Evolutionary conservation across 306 rosid species (phyloP).

Genomic region (Canavalia ensiformis): DNA sequence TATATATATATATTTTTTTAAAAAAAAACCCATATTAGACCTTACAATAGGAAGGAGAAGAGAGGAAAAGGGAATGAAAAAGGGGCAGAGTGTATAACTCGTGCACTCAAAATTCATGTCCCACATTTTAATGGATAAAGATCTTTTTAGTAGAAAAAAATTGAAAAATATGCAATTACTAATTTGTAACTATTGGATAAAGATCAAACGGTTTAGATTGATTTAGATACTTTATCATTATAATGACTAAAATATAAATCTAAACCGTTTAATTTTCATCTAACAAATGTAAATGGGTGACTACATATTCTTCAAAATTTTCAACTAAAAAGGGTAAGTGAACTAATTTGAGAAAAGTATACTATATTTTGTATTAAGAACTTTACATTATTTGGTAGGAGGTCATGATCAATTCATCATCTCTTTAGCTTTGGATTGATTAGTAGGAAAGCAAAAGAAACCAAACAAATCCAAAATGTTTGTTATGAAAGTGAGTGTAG

Average conservation of each 20-base stretch:
- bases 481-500: background rate
- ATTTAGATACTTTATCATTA: too few relatives aligned
- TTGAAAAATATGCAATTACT: too few relatives aligned
- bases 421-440: slow-evolving; percentile 29
- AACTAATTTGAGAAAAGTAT: too few relatives aligned
- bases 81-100: background rate
- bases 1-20: background rate
- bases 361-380: background rate
- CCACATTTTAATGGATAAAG: background rate
- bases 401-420: slow-evolving; percentile 14
- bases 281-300: too few relatives aligned
- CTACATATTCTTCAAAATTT: too few relatives aligned
- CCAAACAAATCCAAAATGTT: background rate
- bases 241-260: too few relatives aligned
- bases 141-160: too few relatives aligned
- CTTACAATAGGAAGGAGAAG: background rate
- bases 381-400: slow-evolving; percentile 46
- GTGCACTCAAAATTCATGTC: background rate
- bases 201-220: too few relatives aligned
- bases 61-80: background rate
- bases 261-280: too few relatives aligned
- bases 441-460: slow-evolving; percentile 34
- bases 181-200: too few relatives aligned
- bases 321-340: too few relatives aligned
- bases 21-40: background rate